Evolutionary conservation across 768 basidiomycete genomes (phyloP), one percentile per base, ranked within the genome.

Genomic region (Serendipita vermifera): DNA sequence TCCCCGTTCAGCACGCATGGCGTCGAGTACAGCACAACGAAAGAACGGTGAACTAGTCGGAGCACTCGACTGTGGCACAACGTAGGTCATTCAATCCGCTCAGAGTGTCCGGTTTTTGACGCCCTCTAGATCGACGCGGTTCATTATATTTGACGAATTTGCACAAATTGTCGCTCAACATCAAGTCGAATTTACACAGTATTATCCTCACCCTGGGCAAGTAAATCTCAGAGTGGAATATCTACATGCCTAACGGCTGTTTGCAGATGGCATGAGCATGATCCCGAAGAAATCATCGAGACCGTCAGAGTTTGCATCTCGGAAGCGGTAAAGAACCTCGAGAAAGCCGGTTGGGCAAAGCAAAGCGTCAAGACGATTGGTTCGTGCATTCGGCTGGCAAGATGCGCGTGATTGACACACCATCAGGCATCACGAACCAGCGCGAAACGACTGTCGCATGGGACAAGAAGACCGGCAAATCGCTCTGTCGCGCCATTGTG

Each of bases 361-460:
- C 77, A 81, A 54, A 86, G 88, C 66, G 71, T 99, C 67, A 93
- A 91, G 72, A 85, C 87, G 60, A 88, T 99, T 61, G 94, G 92
- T 91, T 64, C 60, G 82, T 71, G 15, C 39, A 33, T 56, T n/a
- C 33, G 15, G 33, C 39, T 29, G 27, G 22, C 29, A n/a, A 51
- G 11, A 24, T 26, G 26, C 32, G 29, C 46, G 54, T 24, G 39
- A 51, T 54, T 11, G 33, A 57, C 24, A 53, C 55, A 20, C 58
- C 51, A 43, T 15, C 61, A 84, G 86, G 93, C 24, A 88, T 98
- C 70, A 97, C 94, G 38, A 99, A 97, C 66, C 94, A 98, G 70
- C 83, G 96, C 55, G 96, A 98, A 69, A 98, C 96, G 1, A 81
- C 92, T 2, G 82, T 98, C 29, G 87, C 82, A 15, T 98, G 96